These are phyloP conservation scores for Neonectria coccinea DNA, from an alignment of 2,329 filamentous ascomycete genomes.

Conservation along the genomic window DNA sequence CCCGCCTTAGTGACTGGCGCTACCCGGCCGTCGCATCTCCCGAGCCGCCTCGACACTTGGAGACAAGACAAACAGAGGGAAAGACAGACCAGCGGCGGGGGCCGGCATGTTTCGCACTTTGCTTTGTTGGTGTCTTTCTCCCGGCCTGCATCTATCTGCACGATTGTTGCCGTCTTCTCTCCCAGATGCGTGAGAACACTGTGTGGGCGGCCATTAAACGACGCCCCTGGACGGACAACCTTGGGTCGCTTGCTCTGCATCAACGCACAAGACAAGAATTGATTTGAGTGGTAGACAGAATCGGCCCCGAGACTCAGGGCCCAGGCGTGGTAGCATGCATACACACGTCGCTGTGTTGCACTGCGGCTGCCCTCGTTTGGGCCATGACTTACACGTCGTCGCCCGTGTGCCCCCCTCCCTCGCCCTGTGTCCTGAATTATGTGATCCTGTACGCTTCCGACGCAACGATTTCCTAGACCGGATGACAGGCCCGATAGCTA, in stretches of 20 bases:
- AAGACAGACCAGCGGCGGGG: conserved; percentile 18
- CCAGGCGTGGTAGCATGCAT: conserved; percentile 37
- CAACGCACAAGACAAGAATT: conserved; percentile 11
- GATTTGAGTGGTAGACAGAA: conserved; percentile 13
- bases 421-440: not conserved
- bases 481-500: conserved; percentile 16
- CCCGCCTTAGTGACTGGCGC: conserved; percentile 32
- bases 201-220: conserved; percentile 16
- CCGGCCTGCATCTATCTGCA: conserved; percentile 35
- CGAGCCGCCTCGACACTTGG: conserved; percentile 32
- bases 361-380: conserved; percentile 37
- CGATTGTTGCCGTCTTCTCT: conserved; percentile 39
- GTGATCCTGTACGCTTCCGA: conserved; percentile 13
- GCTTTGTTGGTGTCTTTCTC: conserved; percentile 24
- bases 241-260: conserved; percentile 18
- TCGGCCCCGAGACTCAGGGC: conserved; percentile 22
- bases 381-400: conserved; percentile 42
- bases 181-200: conserved; percentile 28
- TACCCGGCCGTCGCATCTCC: conserved; percentile 38
- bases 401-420: not conserved
- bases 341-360: conserved; percentile 42
- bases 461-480: conserved; percentile 10
- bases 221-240: conserved; percentile 12
- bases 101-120: conserved; percentile 20
- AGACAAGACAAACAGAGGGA: conserved; percentile 17